phyloP scores from a whole-genome alignment of 2,329 filamentous ascomycete species.

The Stenocarpella maydis region DNA sequence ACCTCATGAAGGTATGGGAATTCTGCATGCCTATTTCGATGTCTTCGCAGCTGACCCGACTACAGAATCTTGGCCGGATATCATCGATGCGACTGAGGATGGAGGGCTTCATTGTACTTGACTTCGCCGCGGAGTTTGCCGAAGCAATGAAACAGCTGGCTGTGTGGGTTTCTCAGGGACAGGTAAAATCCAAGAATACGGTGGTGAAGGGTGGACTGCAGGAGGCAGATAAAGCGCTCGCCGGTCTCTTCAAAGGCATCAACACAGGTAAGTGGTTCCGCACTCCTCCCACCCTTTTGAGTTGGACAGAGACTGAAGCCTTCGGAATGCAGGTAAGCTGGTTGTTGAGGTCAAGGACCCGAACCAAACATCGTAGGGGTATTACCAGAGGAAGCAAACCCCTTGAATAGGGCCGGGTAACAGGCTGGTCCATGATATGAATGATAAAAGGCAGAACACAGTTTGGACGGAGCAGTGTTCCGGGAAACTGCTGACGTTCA shows the following conservation, averaged over 20 bases:
- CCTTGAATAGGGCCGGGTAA: too few species aligned
- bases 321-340: constrained; percentile 53
- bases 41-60: constrained; percentile 45
- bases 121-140: constrained; percentile 66
- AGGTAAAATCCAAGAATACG: constrained; percentile 75
- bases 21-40: neutral
- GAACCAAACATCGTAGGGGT: neutral
- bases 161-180: constrained; percentile 75
- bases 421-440: too few species aligned
- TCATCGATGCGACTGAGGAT: constrained; percentile 48
- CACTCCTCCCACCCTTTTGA: neutral
- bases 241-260: constrained; percentile 70
- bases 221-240: constrained; percentile 68
- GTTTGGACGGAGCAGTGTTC: too few species aligned
- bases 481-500: neutral
- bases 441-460: neutral
- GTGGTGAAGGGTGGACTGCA: constrained; percentile 74
- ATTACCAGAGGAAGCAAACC: neutral
- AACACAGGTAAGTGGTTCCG: constrained; percentile 66
- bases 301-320: neutral
- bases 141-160: constrained; percentile 67
- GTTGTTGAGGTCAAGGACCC: constrained; percentile 60
- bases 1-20: constrained; percentile 14
- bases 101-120: constrained; percentile 78
- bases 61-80: constrained; percentile 29